phyloP scores from a whole-genome alignment of 345 rosid species.

The Carallia pectinifolia region DNA sequence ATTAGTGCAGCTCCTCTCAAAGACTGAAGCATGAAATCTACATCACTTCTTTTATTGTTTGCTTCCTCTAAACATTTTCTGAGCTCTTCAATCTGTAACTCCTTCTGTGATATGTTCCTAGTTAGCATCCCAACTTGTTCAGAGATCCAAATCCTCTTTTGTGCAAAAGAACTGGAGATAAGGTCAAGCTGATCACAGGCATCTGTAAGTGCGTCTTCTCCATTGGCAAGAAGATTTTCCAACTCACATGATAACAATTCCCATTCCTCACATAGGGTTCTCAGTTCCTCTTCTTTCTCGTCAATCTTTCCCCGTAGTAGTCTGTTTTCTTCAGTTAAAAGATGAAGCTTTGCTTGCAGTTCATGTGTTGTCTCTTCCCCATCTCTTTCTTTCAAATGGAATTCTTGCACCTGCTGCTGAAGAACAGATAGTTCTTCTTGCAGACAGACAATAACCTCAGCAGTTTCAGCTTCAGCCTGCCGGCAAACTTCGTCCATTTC shows the following conservation, averaged over 20 bases:
- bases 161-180: slow-evolving; percentile 60
- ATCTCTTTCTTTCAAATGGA: slow-evolving; percentile 62
- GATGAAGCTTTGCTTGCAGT: slow-evolving; percentile 43
- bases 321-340: slow-evolving; percentile 52
- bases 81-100: slow-evolving; percentile 72
- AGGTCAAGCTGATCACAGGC: slow-evolving; percentile 70
- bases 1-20: slow-evolving; percentile 80
- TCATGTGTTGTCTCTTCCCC: slow-evolving; percentile 46
- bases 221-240: slow-evolving; percentile 65
- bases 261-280: slow-evolving; percentile 64
- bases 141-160: slow-evolving; percentile 82
- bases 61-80: slow-evolving; percentile 84
- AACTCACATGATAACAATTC: slow-evolving; percentile 66
- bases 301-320: slow-evolving; percentile 50
- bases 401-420: slow-evolving; percentile 69
- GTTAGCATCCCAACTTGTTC: slow-evolving; percentile 71
- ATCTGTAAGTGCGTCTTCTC: slow-evolving; percentile 59
- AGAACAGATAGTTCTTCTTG: slow-evolving; percentile 84
- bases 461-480: slow-evolving; percentile 89
- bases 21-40: slow-evolving; percentile 81
- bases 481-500: slow-evolving; percentile 65
- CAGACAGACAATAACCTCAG: slow-evolving; percentile 81
- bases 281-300: slow-evolving; percentile 57
- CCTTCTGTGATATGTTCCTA: slow-evolving; percentile 66
- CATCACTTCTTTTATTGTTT: slow-evolving; percentile 54